A percentile compares a stretch with the other conserved stretches of the same genome.
These are phyloP conservation scores for Mucor plumbeus DNA, from an alignment of 371 early-diverging fungal species.

Conservation along the genomic window DNA sequence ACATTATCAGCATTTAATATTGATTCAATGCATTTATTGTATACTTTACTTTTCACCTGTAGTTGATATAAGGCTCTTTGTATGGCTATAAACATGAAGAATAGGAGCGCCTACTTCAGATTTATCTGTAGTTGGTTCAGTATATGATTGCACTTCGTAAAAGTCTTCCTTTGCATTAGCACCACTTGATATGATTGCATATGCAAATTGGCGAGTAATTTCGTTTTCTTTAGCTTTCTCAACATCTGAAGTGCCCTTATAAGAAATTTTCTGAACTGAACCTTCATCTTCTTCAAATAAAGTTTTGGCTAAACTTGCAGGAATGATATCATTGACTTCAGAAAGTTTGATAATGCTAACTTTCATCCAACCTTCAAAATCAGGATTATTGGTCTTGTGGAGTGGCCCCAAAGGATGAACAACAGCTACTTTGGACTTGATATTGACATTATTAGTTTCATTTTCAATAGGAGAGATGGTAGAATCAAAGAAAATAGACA, in stretches of 20 bases:
- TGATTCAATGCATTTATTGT: too few relatives aligned
- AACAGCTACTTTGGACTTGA: conserved; percentile 32
- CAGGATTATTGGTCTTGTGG: neutral
- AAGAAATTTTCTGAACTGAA: neutral
- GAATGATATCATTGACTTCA: neutral
- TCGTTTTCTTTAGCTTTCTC: neutral
- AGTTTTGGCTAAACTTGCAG: neutral
- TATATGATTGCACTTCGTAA: neutral
- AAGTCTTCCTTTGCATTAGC: neutral
- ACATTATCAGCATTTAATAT: neutral
- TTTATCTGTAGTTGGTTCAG: neutral
- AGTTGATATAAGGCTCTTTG: neutral
- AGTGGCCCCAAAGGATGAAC: conserved; percentile 43
- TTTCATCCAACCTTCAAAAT: conserved; percentile 28
- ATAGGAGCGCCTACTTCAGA: too few relatives aligned
- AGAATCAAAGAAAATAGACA: conserved; percentile 35
- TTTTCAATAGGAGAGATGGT: neutral
- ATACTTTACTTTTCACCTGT: too few relatives aligned
- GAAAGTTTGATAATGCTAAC: conserved; percentile 17
- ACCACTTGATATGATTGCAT: neutral
- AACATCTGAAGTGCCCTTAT: neutral
- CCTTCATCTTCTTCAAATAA: conserved; percentile 7
- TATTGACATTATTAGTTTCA: conserved; percentile 10
- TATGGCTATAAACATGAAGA: neutral
- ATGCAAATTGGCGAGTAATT: neutral